Conservation (phyloP, 371 early-diverging fungal genomes). For the Funneliformis caledonium region DNA sequence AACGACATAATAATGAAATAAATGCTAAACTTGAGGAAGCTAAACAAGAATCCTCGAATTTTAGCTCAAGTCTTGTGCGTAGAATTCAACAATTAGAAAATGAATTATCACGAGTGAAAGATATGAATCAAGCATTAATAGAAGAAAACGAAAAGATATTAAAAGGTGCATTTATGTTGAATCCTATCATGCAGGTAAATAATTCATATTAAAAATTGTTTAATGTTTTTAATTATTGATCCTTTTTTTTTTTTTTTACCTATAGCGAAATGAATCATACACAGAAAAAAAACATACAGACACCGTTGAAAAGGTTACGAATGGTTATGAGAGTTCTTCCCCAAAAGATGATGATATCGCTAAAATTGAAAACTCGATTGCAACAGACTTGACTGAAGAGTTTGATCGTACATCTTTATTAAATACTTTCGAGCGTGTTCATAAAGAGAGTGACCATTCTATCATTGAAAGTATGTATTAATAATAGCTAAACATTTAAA, state of each 20-base stretch:
- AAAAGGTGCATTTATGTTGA: too few species aligned
- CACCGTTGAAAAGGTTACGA: not conserved
- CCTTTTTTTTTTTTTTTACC: not conserved
- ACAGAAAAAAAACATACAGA: not conserved
- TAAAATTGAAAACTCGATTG: not conserved
- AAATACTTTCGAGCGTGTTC: conserved; percentile 38
- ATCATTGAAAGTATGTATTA: conserved; percentile 43
- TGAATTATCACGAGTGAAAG: conserved; percentile 65
- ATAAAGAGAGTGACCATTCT: conserved; percentile 44
- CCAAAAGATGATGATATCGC: conserved; percentile 42
- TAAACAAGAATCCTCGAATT: conserved; percentile 17
- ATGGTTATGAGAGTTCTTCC: not conserved
- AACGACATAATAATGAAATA: conserved; percentile 25
- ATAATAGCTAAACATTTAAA: not conserved
- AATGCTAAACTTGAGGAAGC: conserved; percentile 3
- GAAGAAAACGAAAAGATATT: conserved; percentile 74
- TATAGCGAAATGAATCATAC: not conserved
- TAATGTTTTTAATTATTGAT: not conserved
- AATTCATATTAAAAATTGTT: not conserved
- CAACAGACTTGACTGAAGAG: conserved; percentile 53
- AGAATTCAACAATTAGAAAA: conserved; percentile 52
- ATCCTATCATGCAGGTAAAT: too few species aligned
- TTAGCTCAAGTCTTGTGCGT: conserved; percentile 7
- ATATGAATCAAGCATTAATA: conserved; percentile 72
- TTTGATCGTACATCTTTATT: conserved; percentile 54